phyloP scores from a whole-genome alignment of 2,329 filamentous ascomycete species.

The Ophiostoma montium region DNA sequence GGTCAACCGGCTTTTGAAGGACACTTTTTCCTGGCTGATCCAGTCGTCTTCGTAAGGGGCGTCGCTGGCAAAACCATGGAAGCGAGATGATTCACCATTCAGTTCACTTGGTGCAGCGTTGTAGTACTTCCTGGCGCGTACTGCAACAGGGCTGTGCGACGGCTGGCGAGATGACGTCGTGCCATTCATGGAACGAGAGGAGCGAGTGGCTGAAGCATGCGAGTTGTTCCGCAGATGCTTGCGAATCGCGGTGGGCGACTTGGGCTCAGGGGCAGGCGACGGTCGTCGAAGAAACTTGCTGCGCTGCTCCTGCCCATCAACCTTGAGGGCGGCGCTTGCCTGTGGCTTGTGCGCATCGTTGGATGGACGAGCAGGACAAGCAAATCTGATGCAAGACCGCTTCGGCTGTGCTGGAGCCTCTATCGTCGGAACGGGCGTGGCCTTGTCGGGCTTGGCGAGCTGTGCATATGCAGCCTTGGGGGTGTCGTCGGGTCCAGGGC shows the following conservation, averaged over 20 bases:
- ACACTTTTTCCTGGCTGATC: conserved; percentile 56
- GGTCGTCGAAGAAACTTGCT: conserved; percentile 11
- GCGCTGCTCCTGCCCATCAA: not conserved
- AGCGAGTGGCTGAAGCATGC: conserved; percentile 7
- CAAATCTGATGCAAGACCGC: conserved; percentile 61
- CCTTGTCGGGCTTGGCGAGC: conserved; percentile 18
- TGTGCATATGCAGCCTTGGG: conserved; percentile 6
- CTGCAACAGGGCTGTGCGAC: conserved; percentile 24
- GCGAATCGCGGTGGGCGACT: conserved; percentile 19
- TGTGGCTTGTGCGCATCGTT: conserved; percentile 25
- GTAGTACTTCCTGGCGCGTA: conserved; percentile 32
- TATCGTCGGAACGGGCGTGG: conserved; percentile 17
- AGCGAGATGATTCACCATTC: conserved; percentile 44
- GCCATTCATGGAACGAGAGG: conserved; percentile 10
- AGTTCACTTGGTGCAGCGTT: conserved; percentile 36
- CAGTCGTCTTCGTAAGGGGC: conserved; percentile 76
- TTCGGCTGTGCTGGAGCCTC: conserved; percentile 27
- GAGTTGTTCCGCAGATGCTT: conserved; percentile 14
- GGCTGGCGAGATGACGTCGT: conserved; percentile 22
- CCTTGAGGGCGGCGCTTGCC: conserved; percentile 8
- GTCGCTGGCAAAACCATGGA: conserved; percentile 86
- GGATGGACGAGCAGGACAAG: conserved; percentile 45
- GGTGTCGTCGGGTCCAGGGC: conserved; percentile 8
- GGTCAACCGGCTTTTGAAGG: conserved; percentile 51
- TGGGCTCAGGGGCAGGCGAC: conserved; percentile 16